Evolutionary conservation across 2,329 filamentous ascomycete genomes (phyloP), one percentile per base, ranked within the genome.

Genomic region (Orbilia blumenaviensis): DNA sequence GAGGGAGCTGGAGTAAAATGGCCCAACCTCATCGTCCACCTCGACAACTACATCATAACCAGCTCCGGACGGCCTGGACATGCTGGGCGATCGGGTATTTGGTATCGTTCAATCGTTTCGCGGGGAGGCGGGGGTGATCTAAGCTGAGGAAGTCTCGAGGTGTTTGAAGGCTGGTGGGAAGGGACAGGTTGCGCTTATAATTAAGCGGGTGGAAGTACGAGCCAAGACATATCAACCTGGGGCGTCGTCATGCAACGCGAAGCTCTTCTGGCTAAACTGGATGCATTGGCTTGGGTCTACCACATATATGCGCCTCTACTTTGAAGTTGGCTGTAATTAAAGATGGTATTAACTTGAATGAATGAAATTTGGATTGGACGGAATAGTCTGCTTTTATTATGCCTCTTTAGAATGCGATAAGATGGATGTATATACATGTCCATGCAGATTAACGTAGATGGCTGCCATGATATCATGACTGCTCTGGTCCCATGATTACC

Each of bases 1-100:
- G 29, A n/a, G n/a, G n/a, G n/a, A n/a, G n/a, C n/a, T n/a, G 29
- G 36, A 62, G 32, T 48, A 14, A n/a, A 42, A 44, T 46, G 10
- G 29, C 29, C 27, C 44, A 74, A 96, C 93, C 88, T 98, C 95
- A 81, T 95, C 92, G 83, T 99, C 95, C 67, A 98, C 91, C 81
- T 99, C 95, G 75, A 99, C 95, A 79, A 99, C 94, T 77, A 96
- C 95, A 86, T 99, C 95, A 84, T 99, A 99, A 80, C 94, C 94
- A 82, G 92, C 88, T 83, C 92, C 91, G 71, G 92, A 88, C 91
- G 94, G 94, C 67, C 80, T 85, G 56, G 71, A 75, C 71, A 75
- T 75, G 27, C 63, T 75, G 64, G 29, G 63, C 71, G 71, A 62
- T 75, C 62, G 81, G 77, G 25, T 68, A 52, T 56, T 62, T 38